Evolutionary conservation across 179 eudicot genomes (phyloP), one percentile per base, ranked within the genome.

Genomic region (Vitellaria paradoxa): DNA sequence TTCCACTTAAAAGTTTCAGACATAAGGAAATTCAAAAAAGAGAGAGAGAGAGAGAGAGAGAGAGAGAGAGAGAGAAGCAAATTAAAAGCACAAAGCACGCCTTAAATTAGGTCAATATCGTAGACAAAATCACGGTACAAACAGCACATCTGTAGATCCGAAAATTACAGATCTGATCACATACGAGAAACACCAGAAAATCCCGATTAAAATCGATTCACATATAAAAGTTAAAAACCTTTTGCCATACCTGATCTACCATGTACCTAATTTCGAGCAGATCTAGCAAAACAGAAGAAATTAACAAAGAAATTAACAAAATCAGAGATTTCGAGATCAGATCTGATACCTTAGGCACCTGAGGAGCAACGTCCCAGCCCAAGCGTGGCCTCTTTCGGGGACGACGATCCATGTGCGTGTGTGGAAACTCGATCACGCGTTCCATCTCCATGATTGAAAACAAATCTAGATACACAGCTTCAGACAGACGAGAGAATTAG

Each of bases 341-440:
- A 81, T 83, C 68, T 70, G 9, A 79, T 92, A 92, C 97, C 97
- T 86, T 86, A 14, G 89, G 75, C 37, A 79, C 60, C 62, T 79
- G 81, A 74, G 97, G 94, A 59, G 85, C 85, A 71, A 90, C 92
- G 81, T 92, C 97, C 97, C 97, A 92, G 3, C 91, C 94, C 81
- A 92, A 82, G 26, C 97, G 91, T 30, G 86, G 74, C 30, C 94
- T 84, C 67, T 92, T 92, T 47, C 90, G 80, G 10, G 97, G 94
- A 12, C 97, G 84, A 18, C 87, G 89, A 78, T 92, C 94, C 72
- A 92, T 81, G 75, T 86, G 82, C 57, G 76, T 87, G 78, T 78
- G 73, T 7, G 92, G 92, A 69, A 90, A 87, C 84, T 88, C 97
- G 64, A 85, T 85, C 21, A 88, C 89, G 68, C 94, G 93, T 24